Conservation (phyloP, 306 rosid genomes). For the Medicago lupulina region DNA sequence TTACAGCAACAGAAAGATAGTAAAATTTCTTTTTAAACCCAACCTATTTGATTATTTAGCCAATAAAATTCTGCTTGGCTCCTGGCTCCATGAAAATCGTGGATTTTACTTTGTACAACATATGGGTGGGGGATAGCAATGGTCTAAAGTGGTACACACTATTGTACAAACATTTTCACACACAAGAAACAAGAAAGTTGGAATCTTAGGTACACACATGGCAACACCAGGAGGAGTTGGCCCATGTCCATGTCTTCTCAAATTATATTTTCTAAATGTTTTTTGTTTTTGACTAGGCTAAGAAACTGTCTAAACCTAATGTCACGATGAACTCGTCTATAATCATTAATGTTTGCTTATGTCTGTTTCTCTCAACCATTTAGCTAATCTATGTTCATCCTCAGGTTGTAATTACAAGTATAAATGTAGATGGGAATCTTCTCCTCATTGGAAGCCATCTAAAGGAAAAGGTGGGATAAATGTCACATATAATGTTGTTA, state of each 20-base stretch:
- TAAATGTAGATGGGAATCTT: slow-evolving; percentile 42
- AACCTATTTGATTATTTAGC: no score
- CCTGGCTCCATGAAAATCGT: slow-evolving; percentile 8
- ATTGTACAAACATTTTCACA: not conserved
- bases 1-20: no score
- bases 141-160: slow-evolving; percentile 3
- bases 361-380: slow-evolving; percentile 21
- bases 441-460: slow-evolving; percentile 37
- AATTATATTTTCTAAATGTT: slow-evolving; percentile 1
- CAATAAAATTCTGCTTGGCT: not conserved
- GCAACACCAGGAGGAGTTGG: not conserved
- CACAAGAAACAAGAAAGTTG: not conserved
- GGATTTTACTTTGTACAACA: not conserved
- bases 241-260: slow-evolving; percentile 1
- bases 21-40: no score
- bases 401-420: slow-evolving; percentile 79
- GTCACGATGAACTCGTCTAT: slow-evolving; percentile 12
- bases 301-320: slow-evolving; percentile 8
- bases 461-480: slow-evolving; percentile 44
- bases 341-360: not conserved
- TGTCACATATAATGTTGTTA: slow-evolving; percentile 41
- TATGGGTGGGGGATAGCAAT: not conserved
- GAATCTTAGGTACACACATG: slow-evolving; percentile 8
- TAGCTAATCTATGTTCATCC: slow-evolving; percentile 27
- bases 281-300: not conserved